Conservation (phyloP, 2,329 filamentous ascomycete species). For the Calcarisporium arbuscula region DNA sequence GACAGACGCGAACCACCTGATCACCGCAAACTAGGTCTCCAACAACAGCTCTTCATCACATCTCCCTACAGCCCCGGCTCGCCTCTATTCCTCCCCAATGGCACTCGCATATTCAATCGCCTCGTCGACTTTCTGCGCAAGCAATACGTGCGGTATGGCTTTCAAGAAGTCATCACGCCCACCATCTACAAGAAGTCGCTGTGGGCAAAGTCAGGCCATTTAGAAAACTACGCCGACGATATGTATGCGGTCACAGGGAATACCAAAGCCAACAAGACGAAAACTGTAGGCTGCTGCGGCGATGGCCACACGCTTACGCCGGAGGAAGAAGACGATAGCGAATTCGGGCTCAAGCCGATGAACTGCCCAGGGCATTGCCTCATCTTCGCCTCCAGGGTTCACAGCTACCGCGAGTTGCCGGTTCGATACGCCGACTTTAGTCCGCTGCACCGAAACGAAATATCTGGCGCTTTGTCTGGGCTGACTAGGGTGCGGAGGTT, state of each 20-base stretch:
- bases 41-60: conserved; percentile 73
- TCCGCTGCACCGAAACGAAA: conserved; percentile 78
- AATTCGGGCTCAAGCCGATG: conserved; percentile 86
- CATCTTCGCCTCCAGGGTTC: conserved; percentile 67
- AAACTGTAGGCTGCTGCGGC: conserved; percentile 22
- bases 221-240: conserved; percentile 85
- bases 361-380: conserved; percentile 88
- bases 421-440: conserved; percentile 84
- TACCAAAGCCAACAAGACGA: conserved; percentile 18
- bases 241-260: conserved; percentile 76
- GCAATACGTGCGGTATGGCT: conserved; percentile 80
- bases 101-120: conserved; percentile 76
- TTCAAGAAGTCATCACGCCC: conserved; percentile 82
- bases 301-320: conserved; percentile 17
- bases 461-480: conserved; percentile 73
- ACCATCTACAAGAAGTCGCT: conserved; percentile 86
- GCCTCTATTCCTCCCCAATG: conserved; percentile 77
- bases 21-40: conserved; percentile 53
- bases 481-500: conserved; percentile 80
- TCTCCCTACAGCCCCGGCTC: conserved; percentile 79
- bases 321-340: conserved; percentile 51
- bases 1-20: conserved; percentile 36
- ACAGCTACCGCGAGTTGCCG: conserved; percentile 74
- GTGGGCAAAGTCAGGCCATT: conserved; percentile 80
- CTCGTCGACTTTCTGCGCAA: conserved; percentile 74